Evolutionary conservation across 2,329 filamentous ascomycete species (phyloP).

Genomic region (Alternaria longipes): DNA sequence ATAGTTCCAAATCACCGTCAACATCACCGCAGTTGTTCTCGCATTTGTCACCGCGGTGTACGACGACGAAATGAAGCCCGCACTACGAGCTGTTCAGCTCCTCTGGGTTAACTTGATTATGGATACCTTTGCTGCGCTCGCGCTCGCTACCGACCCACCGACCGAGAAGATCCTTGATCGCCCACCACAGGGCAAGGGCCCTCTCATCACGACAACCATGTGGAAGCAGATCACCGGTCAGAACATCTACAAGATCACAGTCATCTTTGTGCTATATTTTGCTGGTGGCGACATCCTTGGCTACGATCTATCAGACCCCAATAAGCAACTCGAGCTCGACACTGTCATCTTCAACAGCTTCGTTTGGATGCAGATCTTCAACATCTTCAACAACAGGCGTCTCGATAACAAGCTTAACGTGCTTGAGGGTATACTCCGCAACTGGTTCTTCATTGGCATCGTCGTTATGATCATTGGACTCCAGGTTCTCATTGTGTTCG

Average conservation of each 20-base stretch:
- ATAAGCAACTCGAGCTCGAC: constrained; percentile 59
- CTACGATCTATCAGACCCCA: constrained; percentile 55
- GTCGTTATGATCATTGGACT: constrained; percentile 66
- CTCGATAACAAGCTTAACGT: constrained; percentile 71
- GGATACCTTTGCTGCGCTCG: constrained; percentile 92
- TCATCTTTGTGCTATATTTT: constrained; percentile 69
- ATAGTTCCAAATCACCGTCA: constrained; percentile 90
- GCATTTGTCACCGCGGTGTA: constrained; percentile 97
- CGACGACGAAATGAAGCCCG: constrained; percentile 84
- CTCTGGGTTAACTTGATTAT: constrained; percentile 98
- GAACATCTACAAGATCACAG: constrained; percentile 67
- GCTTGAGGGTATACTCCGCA: constrained; percentile 65
- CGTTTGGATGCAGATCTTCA: constrained; percentile 78
- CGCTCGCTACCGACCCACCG: constrained; percentile 94
- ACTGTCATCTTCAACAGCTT: constrained; percentile 75
- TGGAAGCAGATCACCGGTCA: constrained; percentile 74
- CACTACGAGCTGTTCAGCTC: constrained; percentile 91
- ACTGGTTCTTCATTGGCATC: constrained; percentile 67
- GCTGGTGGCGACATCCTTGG: constrained; percentile 65
- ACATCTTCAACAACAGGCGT: constrained; percentile 72
- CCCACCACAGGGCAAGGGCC: constrained; percentile 83
- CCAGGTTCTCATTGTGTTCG: constrained; percentile 66
- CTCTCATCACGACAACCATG: constrained; percentile 72
- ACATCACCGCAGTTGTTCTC: constrained; percentile 96
- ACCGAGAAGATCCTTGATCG: constrained; percentile 96